Evolutionary conservation across 176 grass and related monocot species (phyloP).

Genomic region (Oryza coarctata): DNA sequence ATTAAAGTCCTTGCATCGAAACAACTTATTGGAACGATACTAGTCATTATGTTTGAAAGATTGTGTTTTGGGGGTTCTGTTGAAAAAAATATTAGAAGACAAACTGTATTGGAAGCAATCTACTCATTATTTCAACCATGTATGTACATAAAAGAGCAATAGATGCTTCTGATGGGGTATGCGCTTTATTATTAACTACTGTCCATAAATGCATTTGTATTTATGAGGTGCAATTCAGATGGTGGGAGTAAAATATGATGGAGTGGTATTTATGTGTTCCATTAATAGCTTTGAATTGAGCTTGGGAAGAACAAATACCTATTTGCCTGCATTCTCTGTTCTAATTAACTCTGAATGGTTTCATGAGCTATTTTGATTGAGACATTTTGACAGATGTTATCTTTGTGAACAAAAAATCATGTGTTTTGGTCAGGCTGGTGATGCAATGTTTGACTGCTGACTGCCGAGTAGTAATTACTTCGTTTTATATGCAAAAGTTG

Average conservation of each 20-base stretch:
- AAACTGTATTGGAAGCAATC: neutral
- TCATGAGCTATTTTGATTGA: neutral
- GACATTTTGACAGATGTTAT: neutral
- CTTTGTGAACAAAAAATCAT: neutral
- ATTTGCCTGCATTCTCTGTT: neutral
- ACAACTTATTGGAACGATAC: neutral
- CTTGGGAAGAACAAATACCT: neutral
- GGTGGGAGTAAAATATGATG: neutral
- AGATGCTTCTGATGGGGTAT: neutral
- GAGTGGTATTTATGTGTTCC: neutral
- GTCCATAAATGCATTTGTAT: neutral
- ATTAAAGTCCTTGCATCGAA: slow-evolving; percentile 4
- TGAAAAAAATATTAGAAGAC: neutral
- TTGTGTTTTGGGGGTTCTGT: neutral
- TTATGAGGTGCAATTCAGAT: neutral
- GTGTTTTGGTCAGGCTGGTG: neutral
- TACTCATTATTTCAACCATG: neutral
- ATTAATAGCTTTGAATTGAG: neutral
- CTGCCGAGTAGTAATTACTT: neutral
- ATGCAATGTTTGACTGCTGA: neutral
- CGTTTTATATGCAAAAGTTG: neutral
- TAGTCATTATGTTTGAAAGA: neutral
- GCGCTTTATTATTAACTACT: neutral
- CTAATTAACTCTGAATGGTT: neutral
- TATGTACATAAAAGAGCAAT: neutral